Base-by-base conservation (phyloP, 306 rosid species). In the Glycyrrhiza uralensis region DNA sequence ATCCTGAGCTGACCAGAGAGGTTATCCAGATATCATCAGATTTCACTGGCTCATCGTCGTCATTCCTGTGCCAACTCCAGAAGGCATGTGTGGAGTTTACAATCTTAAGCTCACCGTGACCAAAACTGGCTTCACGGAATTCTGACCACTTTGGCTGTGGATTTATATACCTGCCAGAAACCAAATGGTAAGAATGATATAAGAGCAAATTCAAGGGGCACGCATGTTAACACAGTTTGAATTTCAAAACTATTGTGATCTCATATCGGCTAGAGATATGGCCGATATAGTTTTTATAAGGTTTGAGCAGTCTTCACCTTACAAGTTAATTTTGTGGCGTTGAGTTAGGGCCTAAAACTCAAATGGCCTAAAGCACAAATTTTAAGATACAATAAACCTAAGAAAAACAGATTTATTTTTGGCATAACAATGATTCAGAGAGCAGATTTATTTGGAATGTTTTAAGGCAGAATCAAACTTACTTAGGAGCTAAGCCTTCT, bases 21-120 rank as follows among this genome's bases (percentile, higher is more conserved):
- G 88, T 90, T 46, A 92, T 84, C 98, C 98, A 92, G 44, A 83
- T 67, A 58, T 92, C 83, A 84, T 92, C 98, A 15, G 98, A 90
- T 76, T 80, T 85, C 19, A 92, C 96, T 0, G 96, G 89, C 79
- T 92, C 96, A 1, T 92, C 98, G 0, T 92, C 89, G 12, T 92
- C 98, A 58, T 92, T 92, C 78, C 98, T 83, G 84, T 92, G 98
- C 96, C 98, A 92, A 80, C 89, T 88, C 98, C 98, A 92, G 42
- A 88, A 84, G 32, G 96, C 89, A 79, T 88, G 96, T 14, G 96
- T 79, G 2, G 96, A 79, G 74, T 88, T 92, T 54, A 80, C 88
- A 42, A 92, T 69, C 75, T 79, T 86, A 6, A 92, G 91, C 83
- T 92, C 96, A 4, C 98, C 98, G 0, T 92, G 98, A 52, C 98